Conservation (phyloP, 1,139 yeast genomes). For the Yamadazyma triangularis region DNA sequence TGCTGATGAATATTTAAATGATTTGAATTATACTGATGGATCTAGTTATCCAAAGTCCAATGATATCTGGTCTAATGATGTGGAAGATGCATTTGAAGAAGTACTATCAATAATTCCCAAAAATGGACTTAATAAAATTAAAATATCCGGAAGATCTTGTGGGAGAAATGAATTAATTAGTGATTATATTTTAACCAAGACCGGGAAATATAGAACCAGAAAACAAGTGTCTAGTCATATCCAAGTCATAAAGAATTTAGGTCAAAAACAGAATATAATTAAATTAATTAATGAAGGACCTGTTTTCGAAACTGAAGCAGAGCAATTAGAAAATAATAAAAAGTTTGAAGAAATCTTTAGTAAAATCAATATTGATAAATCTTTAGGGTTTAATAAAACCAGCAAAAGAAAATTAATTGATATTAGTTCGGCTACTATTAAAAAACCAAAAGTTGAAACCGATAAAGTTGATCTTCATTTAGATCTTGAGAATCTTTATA, state of each 20-base stretch:
- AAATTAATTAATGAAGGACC: slow-evolving; percentile 59
- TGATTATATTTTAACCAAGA: slow-evolving; percentile 71
- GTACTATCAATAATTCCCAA: slow-evolving; percentile 81
- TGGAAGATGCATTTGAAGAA: slow-evolving; percentile 83
- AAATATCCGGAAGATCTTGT: slow-evolving; percentile 77
- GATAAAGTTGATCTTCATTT: slow-evolving; percentile 1
- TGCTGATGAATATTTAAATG: neutral
- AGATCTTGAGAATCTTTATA: slow-evolving; percentile 28
- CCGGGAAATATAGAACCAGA: slow-evolving; percentile 79
- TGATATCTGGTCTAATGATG: slow-evolving; percentile 74
- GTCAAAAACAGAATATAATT: slow-evolving; percentile 49
- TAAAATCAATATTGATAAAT: slow-evolving; percentile 50
- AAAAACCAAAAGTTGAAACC: slow-evolving; percentile 4
- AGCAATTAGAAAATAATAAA: slow-evolving; percentile 30
- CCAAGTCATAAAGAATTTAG: slow-evolving; percentile 79
- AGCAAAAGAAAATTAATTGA: neutral
- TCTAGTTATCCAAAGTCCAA: slow-evolving; percentile 18
- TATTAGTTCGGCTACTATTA: neutral
- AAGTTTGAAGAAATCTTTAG: slow-evolving; percentile 53
- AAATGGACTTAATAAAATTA: slow-evolving; percentile 81
- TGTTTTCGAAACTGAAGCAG: slow-evolving; percentile 25
- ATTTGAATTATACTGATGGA: neutral
- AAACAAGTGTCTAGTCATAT: slow-evolving; percentile 92
- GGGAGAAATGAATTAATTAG: slow-evolving; percentile 92
- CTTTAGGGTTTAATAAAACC: slow-evolving; percentile 36